Evolutionary conservation across 2,329 filamentous ascomycete species (phyloP), one percentile per base, ranked within the genome.

Genomic region (Aspergillus quadrilineatus): DNA sequence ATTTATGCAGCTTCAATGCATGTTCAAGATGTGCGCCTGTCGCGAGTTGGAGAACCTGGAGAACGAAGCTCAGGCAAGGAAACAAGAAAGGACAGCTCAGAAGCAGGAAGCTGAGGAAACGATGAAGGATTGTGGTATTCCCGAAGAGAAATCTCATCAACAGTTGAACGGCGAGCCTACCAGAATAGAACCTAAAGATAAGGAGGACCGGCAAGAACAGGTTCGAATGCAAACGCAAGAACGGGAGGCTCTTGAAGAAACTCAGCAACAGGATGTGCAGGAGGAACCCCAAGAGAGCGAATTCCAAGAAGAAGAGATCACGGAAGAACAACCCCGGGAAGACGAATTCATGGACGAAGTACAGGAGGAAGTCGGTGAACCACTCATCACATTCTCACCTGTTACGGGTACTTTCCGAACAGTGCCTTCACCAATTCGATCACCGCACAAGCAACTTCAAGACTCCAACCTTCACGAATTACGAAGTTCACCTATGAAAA

Each of bases 1-100:
- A 32, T 79, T 79, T 58, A 63, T 80, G 69, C 76, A 76, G 45
- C 75, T 80, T 65, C 77, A 80, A 60, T 81, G 79, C 54, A 76
- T 79, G 60, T 79, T 80, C 58, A 71, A 76, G 55, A 69, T 72
- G 51, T 81, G 79, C 64, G 74, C 76, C 6, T 81, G 79, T 62
- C 73, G 78, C 28, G 56, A 79, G 48, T 75, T 76, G 6, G 78
- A 80, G 59, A 66, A 67, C 17, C 63, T 73, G 26, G 76, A 75
- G 6, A 75, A 75, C 4, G 65, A 66, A 22, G 64, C 66, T 32
- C 78, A 76, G 60, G 64, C 75, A 12, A 72, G 79, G 56, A 75
- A 53, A 26, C 9, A 37, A 26, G 41, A 29, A 6, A 36, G 44
- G n/a, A 36, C 34, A 15, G 22, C 77, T 54, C 57, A 63, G 17